phyloP scores from a whole-genome alignment of 192 early-diverging fungal species.

The Linnemannia elongata region DNA sequence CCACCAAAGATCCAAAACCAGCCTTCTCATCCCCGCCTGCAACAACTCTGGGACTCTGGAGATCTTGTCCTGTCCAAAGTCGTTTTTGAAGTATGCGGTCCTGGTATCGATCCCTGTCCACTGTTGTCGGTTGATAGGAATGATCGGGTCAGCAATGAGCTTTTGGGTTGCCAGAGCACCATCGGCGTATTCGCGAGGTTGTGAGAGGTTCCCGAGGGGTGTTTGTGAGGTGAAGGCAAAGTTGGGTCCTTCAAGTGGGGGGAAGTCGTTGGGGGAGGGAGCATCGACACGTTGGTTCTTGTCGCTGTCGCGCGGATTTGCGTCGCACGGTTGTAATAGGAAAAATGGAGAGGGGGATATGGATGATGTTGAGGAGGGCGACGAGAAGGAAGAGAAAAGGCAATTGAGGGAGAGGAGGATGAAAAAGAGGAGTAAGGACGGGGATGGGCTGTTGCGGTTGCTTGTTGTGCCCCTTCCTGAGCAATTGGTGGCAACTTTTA shows the following conservation, averaged over 20 bases:
- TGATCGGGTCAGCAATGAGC: constrained; percentile 28
- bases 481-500: neutral
- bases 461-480: too few species aligned
- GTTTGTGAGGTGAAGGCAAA: constrained; percentile 34
- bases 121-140: constrained; percentile 36
- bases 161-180: constrained; percentile 47
- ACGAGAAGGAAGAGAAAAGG: constrained; percentile 14
- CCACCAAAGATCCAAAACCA: constrained; percentile 54
- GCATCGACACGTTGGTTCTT: constrained; percentile 42
- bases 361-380: neutral
- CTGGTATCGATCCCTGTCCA: constrained; percentile 45
- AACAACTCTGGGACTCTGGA: constrained; percentile 21
- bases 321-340: constrained; percentile 28
- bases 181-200: constrained; percentile 35
- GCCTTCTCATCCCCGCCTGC: constrained; percentile 43
- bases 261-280: constrained; percentile 34
- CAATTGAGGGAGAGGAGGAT: constrained; percentile 35
- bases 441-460: neutral
- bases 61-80: constrained; percentile 33
- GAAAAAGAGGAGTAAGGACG: constrained; percentile 29
- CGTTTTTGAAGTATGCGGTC: constrained; percentile 41
- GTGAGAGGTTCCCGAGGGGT: constrained; percentile 25
- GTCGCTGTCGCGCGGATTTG: neutral
- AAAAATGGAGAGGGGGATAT: neutral
- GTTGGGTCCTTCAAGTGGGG: constrained; percentile 16